Base-by-base conservation (phyloP, 495 filamentous ascomycete species). In the Cairneyella variabilis region DNA sequence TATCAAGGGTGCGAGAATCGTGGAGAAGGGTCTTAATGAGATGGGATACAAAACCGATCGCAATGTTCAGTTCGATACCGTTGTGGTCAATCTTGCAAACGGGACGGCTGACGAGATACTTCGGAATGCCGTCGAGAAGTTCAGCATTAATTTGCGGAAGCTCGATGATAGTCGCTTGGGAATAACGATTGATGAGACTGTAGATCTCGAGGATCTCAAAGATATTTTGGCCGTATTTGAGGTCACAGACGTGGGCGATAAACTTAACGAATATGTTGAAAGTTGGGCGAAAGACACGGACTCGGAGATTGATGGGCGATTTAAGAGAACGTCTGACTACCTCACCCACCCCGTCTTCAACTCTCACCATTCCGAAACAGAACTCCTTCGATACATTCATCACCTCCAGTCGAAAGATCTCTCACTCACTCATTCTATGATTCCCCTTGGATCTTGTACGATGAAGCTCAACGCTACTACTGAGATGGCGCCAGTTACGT, bases 401-500 rank as follows among this genome's bases (percentile, higher is more conserved):
- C 90, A 96, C 68, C 78, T 98, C 8, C 88, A 96, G 69, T 96
- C 91, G 37, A 96, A 96, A 69, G 93, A 98, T 67, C 75, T 98
- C 4, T 97, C 95, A 16, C 76, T 97, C 34, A 88, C 88, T 6
- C 95, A 97, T 73, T 97, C 95, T 10, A 98, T 98, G 93, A 98
- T 98, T 57, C 91, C 93, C 6, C 82, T 98, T n/a, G 93, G 93
- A 23, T 97, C 95, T 16, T 98, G 93, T 76, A 98, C 93, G 20
- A 98, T 98, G 93, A 98, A 98, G 77, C 84, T 98, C 38, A 98
- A 98, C 64, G 90, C 88, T 51, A 95, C 92, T 27, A 88, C 89
- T 14, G 92, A 97, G 68, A 97, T 95, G 89, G 79, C 89, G 9
- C 88, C 93, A 17, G 75, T 97, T 51, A 91, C 90, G 1, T 89